Percentiles rank a stretch among this genome's conserved stretches.
Evolutionary conservation across 2,329 filamentous ascomycete species (phyloP).

Genomic region (Exophiala mesophila): DNA sequence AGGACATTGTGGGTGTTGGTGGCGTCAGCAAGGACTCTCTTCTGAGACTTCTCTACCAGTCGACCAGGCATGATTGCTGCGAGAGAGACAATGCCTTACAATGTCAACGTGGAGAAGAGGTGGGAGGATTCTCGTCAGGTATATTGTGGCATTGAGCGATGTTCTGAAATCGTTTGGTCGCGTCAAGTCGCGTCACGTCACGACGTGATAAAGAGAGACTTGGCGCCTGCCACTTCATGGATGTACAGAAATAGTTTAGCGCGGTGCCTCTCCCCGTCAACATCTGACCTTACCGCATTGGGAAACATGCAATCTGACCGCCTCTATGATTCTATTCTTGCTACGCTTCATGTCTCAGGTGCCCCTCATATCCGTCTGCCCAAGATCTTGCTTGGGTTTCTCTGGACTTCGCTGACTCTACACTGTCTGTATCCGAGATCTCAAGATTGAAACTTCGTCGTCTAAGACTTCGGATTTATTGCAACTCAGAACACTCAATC

Average conservation of each 20-base stretch:
- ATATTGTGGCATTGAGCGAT: no score
- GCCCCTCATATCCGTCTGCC: background rate
- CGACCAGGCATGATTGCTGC: conserved; percentile 22
- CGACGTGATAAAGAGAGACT: no score
- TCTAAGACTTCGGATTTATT: background rate
- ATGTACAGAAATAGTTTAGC: no score
- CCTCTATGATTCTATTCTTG: background rate
- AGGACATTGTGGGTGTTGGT: conserved; percentile 60
- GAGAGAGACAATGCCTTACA: background rate
- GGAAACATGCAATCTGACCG: no score
- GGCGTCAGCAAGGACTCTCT: conserved; percentile 66
- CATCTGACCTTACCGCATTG: no score
- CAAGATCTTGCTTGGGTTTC: no score
- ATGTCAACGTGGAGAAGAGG: no score
- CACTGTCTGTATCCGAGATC: background rate
- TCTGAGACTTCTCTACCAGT: conserved; percentile 49
- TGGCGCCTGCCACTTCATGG: no score
- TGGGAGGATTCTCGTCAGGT: no score
- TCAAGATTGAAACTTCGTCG: background rate
- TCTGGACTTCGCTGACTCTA: background rate
- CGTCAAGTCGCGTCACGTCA: conserved; percentile 11
- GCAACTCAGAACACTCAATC: background rate
- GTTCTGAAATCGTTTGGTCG: background rate
- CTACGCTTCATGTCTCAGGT: conserved; percentile 1
- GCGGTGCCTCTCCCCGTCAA: no score